Conservation (phyloP, 2,329 filamentous ascomycete species). For the Thyridium curvatum region DNA sequence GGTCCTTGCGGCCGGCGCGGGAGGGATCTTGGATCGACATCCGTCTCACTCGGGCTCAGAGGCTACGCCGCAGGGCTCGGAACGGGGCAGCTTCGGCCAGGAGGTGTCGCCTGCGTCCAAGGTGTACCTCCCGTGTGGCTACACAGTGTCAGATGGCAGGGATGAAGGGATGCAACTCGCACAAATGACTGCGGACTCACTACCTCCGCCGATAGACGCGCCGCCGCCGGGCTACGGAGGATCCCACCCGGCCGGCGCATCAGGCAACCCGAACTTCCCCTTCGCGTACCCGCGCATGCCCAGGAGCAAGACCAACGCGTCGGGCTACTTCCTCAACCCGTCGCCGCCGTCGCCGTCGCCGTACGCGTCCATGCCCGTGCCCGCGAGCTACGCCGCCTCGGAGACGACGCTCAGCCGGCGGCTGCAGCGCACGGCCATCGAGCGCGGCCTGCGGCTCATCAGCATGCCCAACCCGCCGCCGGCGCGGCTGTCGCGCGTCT, state of each 20-base stretch:
- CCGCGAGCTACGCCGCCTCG: slow-evolving; percentile 51
- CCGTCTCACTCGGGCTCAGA: no score
- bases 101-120: no score
- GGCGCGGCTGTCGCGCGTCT: slow-evolving; percentile 46
- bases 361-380: slow-evolving; percentile 31
- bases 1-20: no score
- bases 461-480: slow-evolving; percentile 40
- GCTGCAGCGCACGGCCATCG: slow-evolving; percentile 59
- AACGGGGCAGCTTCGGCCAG: no score
- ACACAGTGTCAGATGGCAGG: no score
- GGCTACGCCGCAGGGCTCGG: no score
- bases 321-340: slow-evolving; percentile 6
- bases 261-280: slow-evolving; percentile 9
- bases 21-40: no score
- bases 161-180: no score
- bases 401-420: slow-evolving; percentile 66
- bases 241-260: no score
- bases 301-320: slow-evolving; percentile 8
- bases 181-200: slow-evolving; percentile 37
- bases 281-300: slow-evolving; percentile 6
- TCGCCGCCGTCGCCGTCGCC: slow-evolving; percentile 19
- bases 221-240: not conserved
- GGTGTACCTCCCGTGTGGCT: no score
- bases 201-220: slow-evolving; percentile 17
- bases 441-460: slow-evolving; percentile 56